These are phyloP conservation scores for Scytalidium sp. DNA, from an alignment of 2,329 filamentous ascomycete genomes.

Conservation along the genomic window DNA sequence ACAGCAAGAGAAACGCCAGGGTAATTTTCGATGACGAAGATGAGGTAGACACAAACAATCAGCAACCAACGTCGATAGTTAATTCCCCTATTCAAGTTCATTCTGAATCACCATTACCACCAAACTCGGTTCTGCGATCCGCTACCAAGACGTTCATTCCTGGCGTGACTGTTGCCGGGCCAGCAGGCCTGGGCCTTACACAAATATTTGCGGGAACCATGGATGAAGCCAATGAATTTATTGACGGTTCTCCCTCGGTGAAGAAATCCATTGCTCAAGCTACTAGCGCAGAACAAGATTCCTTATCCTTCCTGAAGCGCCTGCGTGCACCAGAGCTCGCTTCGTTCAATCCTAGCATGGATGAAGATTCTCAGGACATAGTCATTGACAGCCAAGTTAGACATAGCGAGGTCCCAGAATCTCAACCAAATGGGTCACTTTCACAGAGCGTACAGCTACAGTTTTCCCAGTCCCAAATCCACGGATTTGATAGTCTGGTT, in stretches of 20 bases:
- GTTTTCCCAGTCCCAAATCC: slow-evolving; percentile 59
- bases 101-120: slow-evolving; percentile 45
- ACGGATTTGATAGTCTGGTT: slow-evolving; percentile 55
- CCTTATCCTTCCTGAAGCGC: slow-evolving; percentile 44
- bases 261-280: slow-evolving; percentile 9
- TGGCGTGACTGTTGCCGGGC: slow-evolving; percentile 57
- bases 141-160: slow-evolving; percentile 69
- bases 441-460: slow-evolving; percentile 46
- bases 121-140: slow-evolving; percentile 64
- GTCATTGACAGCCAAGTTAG: slow-evolving; percentile 45
- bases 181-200: slow-evolving; percentile 71
- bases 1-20: slow-evolving; percentile 21
- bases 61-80: slow-evolving; percentile 14
- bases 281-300: slow-evolving; percentile 32
- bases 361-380: slow-evolving; percentile 39
- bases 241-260: slow-evolving; percentile 7
- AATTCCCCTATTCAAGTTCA: slow-evolving; percentile 30
- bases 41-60: slow-evolving; percentile 33
- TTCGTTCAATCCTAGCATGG: slow-evolving; percentile 42
- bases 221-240: slow-evolving; percentile 53
- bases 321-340: slow-evolving; percentile 46
- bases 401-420: slow-evolving; percentile 31
- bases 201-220: slow-evolving; percentile 91
- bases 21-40: slow-evolving; percentile 40
- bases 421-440: slow-evolving; percentile 33